Evolutionary conservation across 2,329 filamentous ascomycete species (phyloP).

Genomic region (Colletotrichum lindemuthianum): DNA sequence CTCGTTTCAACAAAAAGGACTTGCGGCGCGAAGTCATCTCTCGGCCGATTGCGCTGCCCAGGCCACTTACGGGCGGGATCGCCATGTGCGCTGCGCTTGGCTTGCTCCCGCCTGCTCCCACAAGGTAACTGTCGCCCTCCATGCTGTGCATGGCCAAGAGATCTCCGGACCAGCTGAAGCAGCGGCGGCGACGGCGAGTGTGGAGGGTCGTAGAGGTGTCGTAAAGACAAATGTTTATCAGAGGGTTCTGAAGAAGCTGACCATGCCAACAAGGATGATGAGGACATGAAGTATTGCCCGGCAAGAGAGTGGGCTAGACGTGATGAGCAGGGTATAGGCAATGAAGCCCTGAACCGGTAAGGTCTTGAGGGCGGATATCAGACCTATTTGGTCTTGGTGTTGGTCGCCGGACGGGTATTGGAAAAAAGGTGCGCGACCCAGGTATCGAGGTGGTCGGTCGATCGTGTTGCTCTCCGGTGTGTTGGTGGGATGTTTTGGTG

Average conservation of each 20-base stretch:
- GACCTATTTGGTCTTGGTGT: slow-evolving; percentile 30
- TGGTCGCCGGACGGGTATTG: slow-evolving; percentile 4
- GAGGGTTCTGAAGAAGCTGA: background rate
- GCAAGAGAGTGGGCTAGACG: slow-evolving; percentile 10
- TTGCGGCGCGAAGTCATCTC: slow-evolving; percentile 8
- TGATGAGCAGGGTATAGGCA: slow-evolving; percentile 8
- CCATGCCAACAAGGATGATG: slow-evolving; percentile 23
- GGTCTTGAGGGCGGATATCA: slow-evolving; percentile 26
- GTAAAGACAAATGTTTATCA: background rate
- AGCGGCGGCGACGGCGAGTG: slow-evolving; percentile 4
- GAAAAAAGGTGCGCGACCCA: background rate
- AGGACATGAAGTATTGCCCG: slow-evolving; percentile 25
- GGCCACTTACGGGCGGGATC: slow-evolving; percentile 27
- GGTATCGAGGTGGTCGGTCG: background rate
- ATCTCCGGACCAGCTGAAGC: slow-evolving; percentile 10
- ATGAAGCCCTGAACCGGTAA: slow-evolving; percentile 1
- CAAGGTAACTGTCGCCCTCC: slow-evolving; percentile 6
- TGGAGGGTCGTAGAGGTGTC: background rate
- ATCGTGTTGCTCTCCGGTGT: background rate
- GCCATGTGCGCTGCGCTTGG: slow-evolving; percentile 24
- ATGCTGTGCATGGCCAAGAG: slow-evolving; percentile 28
- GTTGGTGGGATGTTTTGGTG: background rate
- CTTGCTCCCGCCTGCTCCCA: slow-evolving; percentile 1
- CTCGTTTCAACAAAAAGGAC: slow-evolving; percentile 18
- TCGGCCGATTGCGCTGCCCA: slow-evolving; percentile 25